phyloP scores from a whole-genome alignment of 768 basidiomycete genomes.

The Termitomyces sp. region DNA sequence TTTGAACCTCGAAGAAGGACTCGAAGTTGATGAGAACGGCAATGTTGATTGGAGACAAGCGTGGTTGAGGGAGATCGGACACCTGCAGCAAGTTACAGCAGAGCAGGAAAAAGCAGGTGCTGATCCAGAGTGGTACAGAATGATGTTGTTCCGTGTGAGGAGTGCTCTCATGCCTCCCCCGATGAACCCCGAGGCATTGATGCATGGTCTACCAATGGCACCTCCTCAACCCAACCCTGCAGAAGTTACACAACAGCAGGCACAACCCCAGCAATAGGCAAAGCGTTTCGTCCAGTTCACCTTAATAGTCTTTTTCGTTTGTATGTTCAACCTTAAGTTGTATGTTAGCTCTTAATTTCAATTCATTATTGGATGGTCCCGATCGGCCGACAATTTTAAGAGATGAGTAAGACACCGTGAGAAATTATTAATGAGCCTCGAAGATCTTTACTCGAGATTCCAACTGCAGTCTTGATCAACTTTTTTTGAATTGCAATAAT shows the following conservation, averaged over 20 bases:
- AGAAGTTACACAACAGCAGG: conserved; percentile 35
- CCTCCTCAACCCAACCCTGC: conserved; percentile 34
- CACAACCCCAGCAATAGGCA: conserved; percentile 4
- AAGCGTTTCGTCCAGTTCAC: not conserved
- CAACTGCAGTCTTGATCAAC: too few relatives aligned
- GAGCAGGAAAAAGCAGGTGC: conserved; percentile 82
- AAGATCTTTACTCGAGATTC: not conserved
- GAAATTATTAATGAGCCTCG: not conserved
- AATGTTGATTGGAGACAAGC: conserved; percentile 77
- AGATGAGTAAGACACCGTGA: conserved; percentile 11
- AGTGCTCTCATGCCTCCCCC: conserved; percentile 62
- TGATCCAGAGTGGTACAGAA: conserved; percentile 81
- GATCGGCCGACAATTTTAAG: conserved; percentile 1
- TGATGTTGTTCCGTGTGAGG: conserved; percentile 81
- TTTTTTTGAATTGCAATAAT: conserved; percentile 28
- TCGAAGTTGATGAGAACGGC: conserved; percentile 76
- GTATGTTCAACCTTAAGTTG: not conserved
- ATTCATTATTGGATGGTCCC: not conserved
- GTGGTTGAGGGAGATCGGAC: conserved; percentile 78
- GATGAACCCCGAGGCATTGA: conserved; percentile 46
- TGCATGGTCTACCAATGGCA: conserved; percentile 43
- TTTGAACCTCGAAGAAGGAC: conserved; percentile 58
- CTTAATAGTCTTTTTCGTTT: not conserved
- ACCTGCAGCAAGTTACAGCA: conserved; percentile 69
- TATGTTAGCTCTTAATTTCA: not conserved